These are phyloP conservation scores for Mycena polygramma DNA, from an alignment of 768 basidiomycete genomes.

Conservation along the genomic window DNA sequence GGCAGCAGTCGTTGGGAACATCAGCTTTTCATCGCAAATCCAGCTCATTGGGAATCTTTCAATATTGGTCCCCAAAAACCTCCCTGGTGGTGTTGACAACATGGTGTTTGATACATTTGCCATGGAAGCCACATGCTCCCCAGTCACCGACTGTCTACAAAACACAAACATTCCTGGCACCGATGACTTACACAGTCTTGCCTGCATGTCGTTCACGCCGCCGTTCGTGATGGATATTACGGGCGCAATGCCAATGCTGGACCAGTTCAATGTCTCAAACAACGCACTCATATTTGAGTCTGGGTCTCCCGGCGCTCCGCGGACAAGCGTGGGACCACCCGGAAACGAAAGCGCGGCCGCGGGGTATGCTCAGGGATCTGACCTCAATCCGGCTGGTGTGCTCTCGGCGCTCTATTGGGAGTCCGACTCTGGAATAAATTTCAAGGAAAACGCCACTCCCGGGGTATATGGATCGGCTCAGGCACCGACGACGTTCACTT, in stretches of 20 bases:
- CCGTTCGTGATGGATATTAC: conserved; percentile 3
- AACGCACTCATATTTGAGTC: conserved; percentile 14
- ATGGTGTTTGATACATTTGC: conserved; percentile 1
- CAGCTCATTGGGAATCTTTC: conserved; percentile 1
- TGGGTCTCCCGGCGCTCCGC: background rate
- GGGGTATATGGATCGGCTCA: too few relatives aligned
- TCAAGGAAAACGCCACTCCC: too few relatives aligned
- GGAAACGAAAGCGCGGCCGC: background rate
- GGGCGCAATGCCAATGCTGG: background rate
- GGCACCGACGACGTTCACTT: background rate
- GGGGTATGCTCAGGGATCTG: conserved; percentile 11
- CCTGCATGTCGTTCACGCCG: conserved; percentile 8
- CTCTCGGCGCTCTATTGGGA: conserved; percentile 18
- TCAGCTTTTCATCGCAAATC: background rate
- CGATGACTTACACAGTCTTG: background rate
- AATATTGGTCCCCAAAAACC: background rate
- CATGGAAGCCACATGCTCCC: background rate
- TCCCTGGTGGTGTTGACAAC: background rate
- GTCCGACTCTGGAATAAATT: too few relatives aligned
- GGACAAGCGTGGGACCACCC: background rate
- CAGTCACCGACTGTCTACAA: conserved; percentile 6
- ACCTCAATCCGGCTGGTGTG: conserved; percentile 19
- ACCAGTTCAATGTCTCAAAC: conserved; percentile 21
- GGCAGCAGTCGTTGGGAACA: background rate
- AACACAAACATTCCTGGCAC: background rate